Percentiles rank a stretch among this genome's conserved stretches.
These are phyloP conservation scores for Parafenestella ontariensis DNA, from an alignment of 2,329 filamentous ascomycete species.

Conservation along the genomic window DNA sequence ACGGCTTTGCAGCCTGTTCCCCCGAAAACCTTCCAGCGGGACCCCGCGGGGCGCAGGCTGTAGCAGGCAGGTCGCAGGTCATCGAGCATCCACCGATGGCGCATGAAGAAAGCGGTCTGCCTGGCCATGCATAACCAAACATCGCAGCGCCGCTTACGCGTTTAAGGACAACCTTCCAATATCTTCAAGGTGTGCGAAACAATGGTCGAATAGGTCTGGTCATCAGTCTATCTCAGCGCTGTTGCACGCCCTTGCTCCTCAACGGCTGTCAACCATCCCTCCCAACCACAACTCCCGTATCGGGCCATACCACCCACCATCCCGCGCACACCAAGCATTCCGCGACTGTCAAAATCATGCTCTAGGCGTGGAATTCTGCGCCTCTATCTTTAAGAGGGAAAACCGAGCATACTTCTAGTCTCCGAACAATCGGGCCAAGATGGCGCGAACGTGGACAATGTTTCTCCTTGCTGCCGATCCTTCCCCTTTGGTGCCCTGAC, in stretches of 20 bases:
- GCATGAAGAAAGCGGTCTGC: neutral
- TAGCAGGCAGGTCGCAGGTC: conserved; percentile 2
- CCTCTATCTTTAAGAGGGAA: conserved; percentile 7
- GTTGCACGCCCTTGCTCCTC: conserved; percentile 28
- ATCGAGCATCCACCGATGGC: neutral
- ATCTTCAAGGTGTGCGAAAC: conserved; percentile 9
- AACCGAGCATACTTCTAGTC: conserved; percentile 6
- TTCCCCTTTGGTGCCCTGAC: conserved; percentile 29
- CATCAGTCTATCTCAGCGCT: conserved; percentile 6
- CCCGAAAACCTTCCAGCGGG: neutral
- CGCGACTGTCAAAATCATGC: conserved; percentile 25
- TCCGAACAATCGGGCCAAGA: conserved; percentile 24
- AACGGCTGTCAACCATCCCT: conserved; percentile 21
- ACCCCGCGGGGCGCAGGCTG: conserved; percentile 1
- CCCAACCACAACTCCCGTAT: conserved; percentile 16
- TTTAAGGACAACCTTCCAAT: neutral
- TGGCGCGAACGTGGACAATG: conserved; percentile 27
- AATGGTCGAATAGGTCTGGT: conserved; percentile 1
- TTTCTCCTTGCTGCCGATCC: conserved; percentile 44
- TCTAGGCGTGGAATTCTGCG: conserved; percentile 26
- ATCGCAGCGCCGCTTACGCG: conserved; percentile 6
- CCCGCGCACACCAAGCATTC: conserved; percentile 22
- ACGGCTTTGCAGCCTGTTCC: neutral
- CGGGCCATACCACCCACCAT: conserved; percentile 5
- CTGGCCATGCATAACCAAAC: conserved; percentile 6